Evolutionary conservation across 192 early-diverging fungal species (phyloP).

Genomic region (Backusella luteola): DNA sequence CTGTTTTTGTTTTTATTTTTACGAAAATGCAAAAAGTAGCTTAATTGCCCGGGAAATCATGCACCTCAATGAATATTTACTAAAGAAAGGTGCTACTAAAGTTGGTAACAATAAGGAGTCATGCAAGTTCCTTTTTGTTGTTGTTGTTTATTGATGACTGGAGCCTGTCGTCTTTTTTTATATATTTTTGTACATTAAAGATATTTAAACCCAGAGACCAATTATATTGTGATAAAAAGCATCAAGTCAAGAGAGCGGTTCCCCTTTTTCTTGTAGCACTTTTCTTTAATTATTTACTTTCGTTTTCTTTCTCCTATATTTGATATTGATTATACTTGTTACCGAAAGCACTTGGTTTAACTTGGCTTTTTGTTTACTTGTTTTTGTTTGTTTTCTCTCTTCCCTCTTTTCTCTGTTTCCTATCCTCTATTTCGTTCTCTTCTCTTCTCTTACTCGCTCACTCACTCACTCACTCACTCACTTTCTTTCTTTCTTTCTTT

Average conservation of each 20-base stretch:
- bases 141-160: background rate
- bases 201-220: background rate
- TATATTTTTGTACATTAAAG: background rate
- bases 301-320: slow-evolving; percentile 2
- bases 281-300: background rate
- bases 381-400: background rate
- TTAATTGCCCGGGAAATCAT: background rate
- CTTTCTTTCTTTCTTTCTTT: background rate
- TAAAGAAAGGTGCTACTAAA: background rate
- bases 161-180: background rate
- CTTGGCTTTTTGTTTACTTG: background rate
- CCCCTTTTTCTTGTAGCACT: background rate
- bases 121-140: background rate
- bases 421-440: background rate
- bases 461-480: too few species aligned
- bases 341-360: background rate
- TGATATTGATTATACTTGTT: background rate
- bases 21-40: background rate
- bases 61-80: background rate
- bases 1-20: background rate
- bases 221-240: background rate
- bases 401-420: background rate
- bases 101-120: background rate
- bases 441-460: too few species aligned
- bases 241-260: background rate